phyloP scores from a whole-genome alignment of 176 grass and related monocot species.

The Avena insularis region DNA sequence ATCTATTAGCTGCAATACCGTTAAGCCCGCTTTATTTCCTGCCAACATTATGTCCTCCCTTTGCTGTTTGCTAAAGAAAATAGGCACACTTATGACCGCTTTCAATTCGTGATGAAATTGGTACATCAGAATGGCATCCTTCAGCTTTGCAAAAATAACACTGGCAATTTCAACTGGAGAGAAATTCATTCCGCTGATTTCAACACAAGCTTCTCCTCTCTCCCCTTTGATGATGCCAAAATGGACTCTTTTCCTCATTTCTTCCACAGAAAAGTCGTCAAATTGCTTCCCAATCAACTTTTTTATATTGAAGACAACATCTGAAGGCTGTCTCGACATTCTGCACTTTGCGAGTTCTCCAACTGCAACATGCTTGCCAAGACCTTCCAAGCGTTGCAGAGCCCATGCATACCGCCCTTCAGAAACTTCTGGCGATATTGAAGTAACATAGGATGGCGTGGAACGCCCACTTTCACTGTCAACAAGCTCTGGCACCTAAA shows the following conservation, averaged over 20 bases:
- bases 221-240: slow-evolving; percentile 28
- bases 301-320: slow-evolving; percentile 18
- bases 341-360: slow-evolving; percentile 22
- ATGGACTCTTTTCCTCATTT: slow-evolving; percentile 12
- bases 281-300: slow-evolving; percentile 20
- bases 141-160: slow-evolving; percentile 5
- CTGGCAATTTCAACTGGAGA: slow-evolving; percentile 9
- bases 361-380: not conserved
- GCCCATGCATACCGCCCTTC: not conserved
- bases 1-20: slow-evolving; percentile 19
- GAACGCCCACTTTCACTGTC: not conserved
- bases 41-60: slow-evolving; percentile 14
- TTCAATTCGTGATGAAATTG: not conserved
- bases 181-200: slow-evolving; percentile 12
- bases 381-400: not conserved
- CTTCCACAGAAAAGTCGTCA: not conserved
- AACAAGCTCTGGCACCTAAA: slow-evolving; percentile 6
- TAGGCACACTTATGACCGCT: slow-evolving; percentile 24
- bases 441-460: slow-evolving; percentile 22
- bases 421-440: not conserved
- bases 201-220: not conserved
- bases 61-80: slow-evolving; percentile 17
- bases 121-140: not conserved
- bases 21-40: not conserved
- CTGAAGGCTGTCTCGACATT: not conserved